A percentile compares a stretch with the other conserved stretches of the same genome.
Evolutionary conservation across 2,329 filamentous ascomycete genomes (phyloP).

Genomic region (Gremmenia infestans): DNA sequence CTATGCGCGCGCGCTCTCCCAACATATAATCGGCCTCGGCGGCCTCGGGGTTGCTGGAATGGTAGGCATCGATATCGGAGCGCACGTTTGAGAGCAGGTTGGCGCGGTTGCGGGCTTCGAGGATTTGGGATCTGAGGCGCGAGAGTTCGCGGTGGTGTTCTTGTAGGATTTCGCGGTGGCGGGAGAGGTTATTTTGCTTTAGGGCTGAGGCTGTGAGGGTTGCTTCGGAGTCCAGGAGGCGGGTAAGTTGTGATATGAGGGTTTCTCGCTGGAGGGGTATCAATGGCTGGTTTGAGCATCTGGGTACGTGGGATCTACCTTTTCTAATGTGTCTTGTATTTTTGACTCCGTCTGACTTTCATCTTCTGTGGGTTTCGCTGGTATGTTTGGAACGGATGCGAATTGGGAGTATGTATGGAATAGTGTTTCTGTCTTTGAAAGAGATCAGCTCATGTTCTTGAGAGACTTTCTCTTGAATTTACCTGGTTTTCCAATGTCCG

Average conservation of each 20-base stretch:
- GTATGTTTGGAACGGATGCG: constrained; percentile 71
- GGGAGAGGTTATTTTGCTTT: constrained; percentile 93
- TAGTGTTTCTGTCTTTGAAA: constrained; percentile 68
- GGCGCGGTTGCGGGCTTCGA: constrained; percentile 75
- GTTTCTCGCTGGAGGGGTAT: constrained; percentile 63
- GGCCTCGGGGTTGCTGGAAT: constrained; percentile 70
- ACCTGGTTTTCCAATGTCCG: constrained; percentile 87
- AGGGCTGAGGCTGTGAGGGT: constrained; percentile 81
- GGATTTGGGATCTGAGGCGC: constrained; percentile 67
- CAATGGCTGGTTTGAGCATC: constrained; percentile 3
- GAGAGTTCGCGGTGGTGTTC: constrained; percentile 81
- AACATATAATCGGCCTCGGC: constrained; percentile 98
- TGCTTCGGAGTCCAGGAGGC: constrained; percentile 89
- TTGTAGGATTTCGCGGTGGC: constrained; percentile 83
- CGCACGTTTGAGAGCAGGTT: constrained; percentile 89
- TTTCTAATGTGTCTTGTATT: constrained; percentile 78
- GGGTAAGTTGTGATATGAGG: constrained; percentile 74
- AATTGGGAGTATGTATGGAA: constrained; percentile 91
- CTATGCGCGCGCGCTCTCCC: constrained; percentile 77
- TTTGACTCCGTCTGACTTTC: constrained; percentile 75
- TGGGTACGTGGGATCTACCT: constrained; percentile 44
- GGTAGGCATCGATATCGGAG: constrained; percentile 87
- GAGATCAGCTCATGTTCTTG: constrained; percentile 12
- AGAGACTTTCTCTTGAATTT: constrained; percentile 22
- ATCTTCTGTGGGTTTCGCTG: constrained; percentile 78